A percentile compares a stretch with the other conserved stretches of the same genome.
Conservation (phyloP, 768 basidiomycete species). For the Kwoniella pini region DNA sequence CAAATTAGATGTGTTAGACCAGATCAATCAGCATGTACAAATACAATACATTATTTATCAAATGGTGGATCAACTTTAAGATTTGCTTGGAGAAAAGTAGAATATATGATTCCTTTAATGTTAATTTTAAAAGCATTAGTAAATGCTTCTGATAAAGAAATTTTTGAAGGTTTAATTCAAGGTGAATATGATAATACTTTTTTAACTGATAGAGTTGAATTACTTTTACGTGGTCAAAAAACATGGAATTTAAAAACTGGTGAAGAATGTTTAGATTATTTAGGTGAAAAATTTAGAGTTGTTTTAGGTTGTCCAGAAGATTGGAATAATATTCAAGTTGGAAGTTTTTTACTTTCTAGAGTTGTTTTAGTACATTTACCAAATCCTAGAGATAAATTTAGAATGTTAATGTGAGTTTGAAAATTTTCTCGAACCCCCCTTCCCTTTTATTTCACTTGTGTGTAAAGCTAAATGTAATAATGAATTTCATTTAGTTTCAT, state of each 20-base stretch:
- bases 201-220: constrained; percentile 92
- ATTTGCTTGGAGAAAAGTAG: constrained; percentile 95
- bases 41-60: constrained; percentile 94
- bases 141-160: constrained; percentile 87
- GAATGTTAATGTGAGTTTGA: constrained; percentile 80
- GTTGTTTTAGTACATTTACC: constrained; percentile 87
- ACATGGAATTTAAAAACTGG: constrained; percentile 83
- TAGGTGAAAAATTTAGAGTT: constrained; percentile 95
- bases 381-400: constrained; percentile 86
- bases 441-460: too few relatives aligned
- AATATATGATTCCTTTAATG: constrained; percentile 90
- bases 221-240: constrained; percentile 92
- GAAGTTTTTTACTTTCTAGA: constrained; percentile 77
- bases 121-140: constrained; percentile 91
- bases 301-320: constrained; percentile 89
- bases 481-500: constrained; percentile 68
- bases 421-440: not conserved
- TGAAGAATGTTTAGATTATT: constrained; percentile 86
- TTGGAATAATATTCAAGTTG: constrained; percentile 79
- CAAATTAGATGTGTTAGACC: constrained; percentile 92
- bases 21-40: constrained; percentile 90
- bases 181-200: constrained; percentile 97
- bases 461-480: too few relatives aligned
- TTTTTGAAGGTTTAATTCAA: constrained; percentile 95
- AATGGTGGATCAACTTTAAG: constrained; percentile 96